Base-by-base conservation (phyloP, 768 basidiomycete genomes). In the Mrakia gelida region DNA sequence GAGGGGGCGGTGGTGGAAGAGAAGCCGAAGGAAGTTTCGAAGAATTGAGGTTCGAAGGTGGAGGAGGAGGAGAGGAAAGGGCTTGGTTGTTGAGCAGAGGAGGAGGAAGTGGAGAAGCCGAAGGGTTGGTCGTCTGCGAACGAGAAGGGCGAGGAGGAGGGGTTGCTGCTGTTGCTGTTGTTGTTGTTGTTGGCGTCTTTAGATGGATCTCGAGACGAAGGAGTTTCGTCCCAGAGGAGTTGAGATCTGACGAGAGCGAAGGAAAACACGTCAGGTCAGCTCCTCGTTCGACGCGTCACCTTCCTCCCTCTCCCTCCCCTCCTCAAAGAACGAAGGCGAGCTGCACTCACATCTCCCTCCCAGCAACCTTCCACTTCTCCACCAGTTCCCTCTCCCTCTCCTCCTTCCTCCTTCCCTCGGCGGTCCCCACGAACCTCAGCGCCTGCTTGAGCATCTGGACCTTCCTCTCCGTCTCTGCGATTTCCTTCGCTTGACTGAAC, bases 351-450 rank as follows among this genome's bases (percentile, higher is more conserved):
- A 70, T 70, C 26, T 70, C 67, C 11, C 67, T 38, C 26, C 67
- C 67, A 23, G n/a, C 67, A 23, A 18, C 67, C 67, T 70, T 70
- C 67, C 67, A 70, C 67, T 70, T 70, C 34, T n/a, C 67, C 13
- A 70, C 67, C 23, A 70, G 38, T 11, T 41, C 38, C 9, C 18
- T 70, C 6, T 70, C 38, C 38, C 38, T 43, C 26, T 70, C 67
- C 67, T 70, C 67, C 67, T 70, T 70, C 18, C 34, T 41, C 38
- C 67, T 70, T 16, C 67, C 67, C 23, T 70, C 67, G 23, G 26
- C 26, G 18, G 67, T 41, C 38, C 67, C 67, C 2, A 70, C 38
- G 26, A 70, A 70, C 38, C 67, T 34, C 34, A 70, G n/a, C 34
- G 67, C 67, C 13, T 70, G 67, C 41, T 43, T 38, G 38, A 70